phyloP scores from a whole-genome alignment of 192 early-diverging fungal species.

The Coemansia sp. region DNA sequence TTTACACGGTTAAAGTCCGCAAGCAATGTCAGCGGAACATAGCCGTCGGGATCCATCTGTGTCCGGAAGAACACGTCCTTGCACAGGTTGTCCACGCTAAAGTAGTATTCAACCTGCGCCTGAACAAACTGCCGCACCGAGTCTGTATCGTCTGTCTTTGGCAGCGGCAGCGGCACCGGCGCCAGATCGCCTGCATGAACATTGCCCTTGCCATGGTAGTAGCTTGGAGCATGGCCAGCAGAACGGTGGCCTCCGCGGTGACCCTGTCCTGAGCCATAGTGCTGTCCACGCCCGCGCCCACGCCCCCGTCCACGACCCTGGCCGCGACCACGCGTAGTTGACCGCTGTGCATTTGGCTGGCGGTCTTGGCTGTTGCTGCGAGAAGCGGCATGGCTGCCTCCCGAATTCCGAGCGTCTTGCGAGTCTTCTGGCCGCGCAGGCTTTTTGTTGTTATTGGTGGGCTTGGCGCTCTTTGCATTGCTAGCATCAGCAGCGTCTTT shows the following conservation, averaged over 20 bases:
- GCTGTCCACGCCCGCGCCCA: constrained; percentile 28
- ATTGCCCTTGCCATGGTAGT: constrained; percentile 55
- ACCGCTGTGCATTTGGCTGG: constrained; percentile 4
- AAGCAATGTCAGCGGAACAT: constrained; percentile 74
- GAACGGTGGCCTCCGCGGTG: constrained; percentile 32
- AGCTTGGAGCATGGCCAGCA: constrained; percentile 43
- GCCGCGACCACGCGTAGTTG: constrained; percentile 16
- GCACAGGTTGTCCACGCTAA: constrained; percentile 95
- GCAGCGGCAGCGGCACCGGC: constrained; percentile 28
- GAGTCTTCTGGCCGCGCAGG: constrained; percentile 13
- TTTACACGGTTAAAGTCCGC: constrained; percentile 90
- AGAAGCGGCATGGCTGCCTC: constrained; percentile 5
- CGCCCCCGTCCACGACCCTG: constrained; percentile 33
- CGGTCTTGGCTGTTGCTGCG: constrained; percentile 18
- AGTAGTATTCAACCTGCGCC: constrained; percentile 87
- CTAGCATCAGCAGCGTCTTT: constrained; percentile 7
- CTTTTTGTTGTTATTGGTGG: constrained; percentile 14
- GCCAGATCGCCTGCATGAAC: constrained; percentile 35
- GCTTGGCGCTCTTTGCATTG: constrained; percentile 10
- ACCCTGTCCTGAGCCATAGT: constrained; percentile 14
- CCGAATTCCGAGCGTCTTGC: constrained; percentile 8
- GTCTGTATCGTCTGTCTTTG: constrained; percentile 37
- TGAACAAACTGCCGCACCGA: constrained; percentile 47
- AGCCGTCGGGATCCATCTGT: constrained; percentile 89
- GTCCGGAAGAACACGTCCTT: constrained; percentile 91